Conservation (phyloP, 306 rosid genomes). For the Cucurbita maxima region DNA sequence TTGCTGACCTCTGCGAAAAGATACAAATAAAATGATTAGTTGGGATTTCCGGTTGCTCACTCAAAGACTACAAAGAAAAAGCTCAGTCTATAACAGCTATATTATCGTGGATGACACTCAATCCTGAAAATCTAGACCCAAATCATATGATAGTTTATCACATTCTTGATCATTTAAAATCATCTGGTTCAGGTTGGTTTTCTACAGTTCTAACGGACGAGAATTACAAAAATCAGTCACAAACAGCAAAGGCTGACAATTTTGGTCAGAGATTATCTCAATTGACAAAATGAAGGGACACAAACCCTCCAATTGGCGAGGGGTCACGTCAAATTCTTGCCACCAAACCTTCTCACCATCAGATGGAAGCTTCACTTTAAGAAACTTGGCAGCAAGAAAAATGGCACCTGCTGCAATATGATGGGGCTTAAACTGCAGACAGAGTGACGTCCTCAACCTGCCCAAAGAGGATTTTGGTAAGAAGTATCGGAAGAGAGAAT, state of each 20-base stretch:
- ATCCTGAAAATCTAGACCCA: neutral
- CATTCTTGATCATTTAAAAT: neutral
- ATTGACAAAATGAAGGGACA: slow-evolving; percentile 32
- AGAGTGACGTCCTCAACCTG: slow-evolving; percentile 96
- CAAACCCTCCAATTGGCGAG: slow-evolving; percentile 99
- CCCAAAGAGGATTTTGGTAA: slow-evolving; percentile 14
- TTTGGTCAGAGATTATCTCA: slow-evolving; percentile 18
- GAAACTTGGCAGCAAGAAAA: slow-evolving; percentile 98
- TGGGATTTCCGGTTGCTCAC: neutral
- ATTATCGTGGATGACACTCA: neutral
- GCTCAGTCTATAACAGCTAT: neutral
- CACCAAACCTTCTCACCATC: slow-evolving; percentile 99
- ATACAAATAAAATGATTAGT: neutral
- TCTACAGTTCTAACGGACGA: neutral
- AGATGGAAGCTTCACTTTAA: slow-evolving; percentile 91
- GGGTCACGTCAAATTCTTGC: slow-evolving; percentile 98
- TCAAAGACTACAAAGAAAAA: neutral
- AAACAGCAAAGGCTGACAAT: slow-evolving; percentile 6
- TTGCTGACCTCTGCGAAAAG: slow-evolving; percentile 88
- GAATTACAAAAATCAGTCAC: slow-evolving; percentile 4
- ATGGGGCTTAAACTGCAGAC: slow-evolving; percentile 96
- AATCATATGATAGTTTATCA: neutral
- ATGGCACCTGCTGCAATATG: slow-evolving; percentile 99
- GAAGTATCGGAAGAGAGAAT: slow-evolving; percentile 4
- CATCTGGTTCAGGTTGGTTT: neutral